phyloP scores from a whole-genome alignment of 371 early-diverging fungal species.

The Saksenaea vasiformis region DNA sequence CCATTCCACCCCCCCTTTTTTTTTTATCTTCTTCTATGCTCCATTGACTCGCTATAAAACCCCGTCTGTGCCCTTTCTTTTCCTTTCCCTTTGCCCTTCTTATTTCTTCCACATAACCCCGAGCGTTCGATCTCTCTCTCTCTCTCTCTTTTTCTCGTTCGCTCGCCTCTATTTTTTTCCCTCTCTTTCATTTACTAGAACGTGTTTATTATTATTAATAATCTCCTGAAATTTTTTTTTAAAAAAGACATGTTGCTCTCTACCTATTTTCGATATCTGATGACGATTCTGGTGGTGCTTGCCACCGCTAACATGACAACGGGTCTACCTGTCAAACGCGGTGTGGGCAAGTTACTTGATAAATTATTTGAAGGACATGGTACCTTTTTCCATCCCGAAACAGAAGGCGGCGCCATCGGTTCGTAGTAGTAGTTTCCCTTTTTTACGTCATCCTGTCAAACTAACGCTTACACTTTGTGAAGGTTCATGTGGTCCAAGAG shows the following conservation, averaged over 20 bases:
- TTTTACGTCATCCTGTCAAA: neutral
- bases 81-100: neutral
- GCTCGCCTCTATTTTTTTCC: no score
- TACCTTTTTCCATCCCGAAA: conserved; percentile 34
- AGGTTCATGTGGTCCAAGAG: conserved; percentile 15
- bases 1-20: neutral
- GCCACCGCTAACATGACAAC: neutral
- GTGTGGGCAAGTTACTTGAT: neutral
- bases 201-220: conserved; percentile 1
- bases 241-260: conserved; percentile 3
- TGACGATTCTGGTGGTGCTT: neutral
- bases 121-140: no score
- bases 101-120: conserved; percentile 1
- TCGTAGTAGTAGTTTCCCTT: no score
- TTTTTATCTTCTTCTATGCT: neutral
- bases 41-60: conserved; percentile 3
- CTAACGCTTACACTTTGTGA: neutral
- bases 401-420: conserved; percentile 29
- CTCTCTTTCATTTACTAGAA: neutral
- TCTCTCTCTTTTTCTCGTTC: no score
- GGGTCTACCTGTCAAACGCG: conserved; percentile 4
- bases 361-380: conserved; percentile 10
- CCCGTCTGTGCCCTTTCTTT: neutral
- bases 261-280: neutral
- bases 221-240: conserved; percentile 4